phyloP scores from a whole-genome alignment of 129 eudicot species.

The Flaveria sonorensis region DNA sequence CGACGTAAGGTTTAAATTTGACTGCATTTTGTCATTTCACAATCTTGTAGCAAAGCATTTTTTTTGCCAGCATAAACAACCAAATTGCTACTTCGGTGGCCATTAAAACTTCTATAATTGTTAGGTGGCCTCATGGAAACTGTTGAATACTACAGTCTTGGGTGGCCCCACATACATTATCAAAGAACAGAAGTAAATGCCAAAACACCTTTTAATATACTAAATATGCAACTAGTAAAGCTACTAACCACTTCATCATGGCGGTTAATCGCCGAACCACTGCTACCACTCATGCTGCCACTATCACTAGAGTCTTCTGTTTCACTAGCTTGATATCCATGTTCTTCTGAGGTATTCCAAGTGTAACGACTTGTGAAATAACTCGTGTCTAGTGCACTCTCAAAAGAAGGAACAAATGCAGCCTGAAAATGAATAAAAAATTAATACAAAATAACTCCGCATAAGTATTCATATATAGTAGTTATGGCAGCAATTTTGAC shows the following conservation, averaged over 20 bases:
- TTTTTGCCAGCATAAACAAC: slow-evolving; percentile 5
- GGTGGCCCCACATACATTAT: background rate
- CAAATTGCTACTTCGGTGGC: background rate
- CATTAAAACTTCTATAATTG: background rate
- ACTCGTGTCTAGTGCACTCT: slow-evolving; percentile 90
- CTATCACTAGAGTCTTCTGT: slow-evolving; percentile 85
- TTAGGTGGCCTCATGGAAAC: background rate
- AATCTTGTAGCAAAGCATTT: background rate
- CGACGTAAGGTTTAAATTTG: background rate
- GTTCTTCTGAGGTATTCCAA: slow-evolving; percentile 91
- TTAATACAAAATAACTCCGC: background rate
- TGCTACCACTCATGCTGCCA: slow-evolving; percentile 85
- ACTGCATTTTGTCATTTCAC: background rate
- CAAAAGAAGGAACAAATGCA: slow-evolving; percentile 95
- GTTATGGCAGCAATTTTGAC: background rate
- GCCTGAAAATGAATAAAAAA: slow-evolving; percentile 54
- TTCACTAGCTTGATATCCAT: slow-evolving; percentile 69
- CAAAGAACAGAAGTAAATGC: background rate
- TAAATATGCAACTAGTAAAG: background rate
- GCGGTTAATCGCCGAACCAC: slow-evolving; percentile 72
- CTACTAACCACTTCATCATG: slow-evolving; percentile 80
- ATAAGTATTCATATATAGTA: background rate
- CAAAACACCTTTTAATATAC: slow-evolving; percentile 8
- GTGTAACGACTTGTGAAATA: slow-evolving; percentile 94
- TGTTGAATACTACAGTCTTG: background rate